Base-by-base conservation (phyloP, 805 yeast species). In the Metschnikowia gruessii region DNA sequence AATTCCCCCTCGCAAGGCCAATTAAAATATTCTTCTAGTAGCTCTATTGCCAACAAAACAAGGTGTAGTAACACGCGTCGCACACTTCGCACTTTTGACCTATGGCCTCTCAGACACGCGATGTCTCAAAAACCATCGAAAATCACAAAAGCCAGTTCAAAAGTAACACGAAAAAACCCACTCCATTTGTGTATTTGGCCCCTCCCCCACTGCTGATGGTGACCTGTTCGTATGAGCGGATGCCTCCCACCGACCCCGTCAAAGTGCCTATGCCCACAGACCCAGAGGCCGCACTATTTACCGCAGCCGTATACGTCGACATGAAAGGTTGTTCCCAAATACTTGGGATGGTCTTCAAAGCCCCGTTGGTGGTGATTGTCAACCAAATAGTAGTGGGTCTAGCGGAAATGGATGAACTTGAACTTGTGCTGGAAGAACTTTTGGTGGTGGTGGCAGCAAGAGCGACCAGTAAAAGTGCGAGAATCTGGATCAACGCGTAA, bases 281-380 rank as follows among this genome's bases (percentile, higher is more conserved):
- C 2, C 72, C 74, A 0, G 65, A 55, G 18, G 56, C 39, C 8
- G 53, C 64, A 3, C 54, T 49, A 3, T 52, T 33, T 10, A 53
- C 47, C 7, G 58, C 62, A 9, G 42, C 42, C 2, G 62, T 43
- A 40, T 52, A 55, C 1, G 64, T 61, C 7, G 52, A 35, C 57
- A 56, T 56, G 43, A 69, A 68, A 3, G 56, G 36, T 50, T 69
- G 74, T 12, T 39, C 21, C 49, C 50, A 69, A 13, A 48, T 37
- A 2, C 66, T 51, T 31, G 54, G 49, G 16, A 63, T 53, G 28
- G 64, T 66, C 4, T 61, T 53, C 8, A 57, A 43, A 13, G 46
- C 57, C 2, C 76, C 75, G 30, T 59, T 51, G 3, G 58, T 51
- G 9, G 75, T 70, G 22, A 59, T 43, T 12, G 76, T 72, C 24